Base-by-base conservation (phyloP, 2,329 filamentous ascomycete species). In the Trichophyton verrucosum region DNA sequence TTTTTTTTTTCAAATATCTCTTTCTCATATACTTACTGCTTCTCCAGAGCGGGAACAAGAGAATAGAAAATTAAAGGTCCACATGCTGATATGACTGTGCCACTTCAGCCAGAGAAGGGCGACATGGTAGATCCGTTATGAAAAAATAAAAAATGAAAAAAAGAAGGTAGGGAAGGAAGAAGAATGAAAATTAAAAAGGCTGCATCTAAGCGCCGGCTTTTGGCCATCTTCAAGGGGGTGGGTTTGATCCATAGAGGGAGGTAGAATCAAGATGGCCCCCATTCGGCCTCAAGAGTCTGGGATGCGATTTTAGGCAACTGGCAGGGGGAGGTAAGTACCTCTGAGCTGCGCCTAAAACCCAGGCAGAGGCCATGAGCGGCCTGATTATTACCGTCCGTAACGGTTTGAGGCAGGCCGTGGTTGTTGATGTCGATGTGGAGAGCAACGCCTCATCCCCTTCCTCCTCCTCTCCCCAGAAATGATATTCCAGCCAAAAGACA, bases 141-240 rank as follows among this genome's bases (percentile, higher is more conserved):
- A 11, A 30, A 53, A 53, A 20, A 24, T 53, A 53, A 53, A 53
- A n/a, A 40, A 24, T 3, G 22, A 24, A 24, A 24, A 24, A 24
- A 42, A 24, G 15, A 11, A 15, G 27, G 5, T 30, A 42, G 55
- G 22, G 55, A 24, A 40, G 38, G 38, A 38, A 24, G n/a, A 40
- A 57, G 27, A 57, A 22, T 57, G 38, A 57, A 57, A 57, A 57
- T 57, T 57, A 57, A 57, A 57, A 57, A 40, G 55, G 30, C 55
- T 57, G 55, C 55, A 57, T 57, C 33, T 57, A 57, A 57, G 55
- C 55, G 55, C 55, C 55, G 55, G 38, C 55, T 30, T 57, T 40
- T 57, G 55, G 55, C 17, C 15, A 42, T 42, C 49, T 24, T 53
- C 49, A 53, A 57, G 33, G 55, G 53, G 38, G 30, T 20, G 13